Conservation (phyloP, 208 protist species). For the Leishmania turanica region DNA sequence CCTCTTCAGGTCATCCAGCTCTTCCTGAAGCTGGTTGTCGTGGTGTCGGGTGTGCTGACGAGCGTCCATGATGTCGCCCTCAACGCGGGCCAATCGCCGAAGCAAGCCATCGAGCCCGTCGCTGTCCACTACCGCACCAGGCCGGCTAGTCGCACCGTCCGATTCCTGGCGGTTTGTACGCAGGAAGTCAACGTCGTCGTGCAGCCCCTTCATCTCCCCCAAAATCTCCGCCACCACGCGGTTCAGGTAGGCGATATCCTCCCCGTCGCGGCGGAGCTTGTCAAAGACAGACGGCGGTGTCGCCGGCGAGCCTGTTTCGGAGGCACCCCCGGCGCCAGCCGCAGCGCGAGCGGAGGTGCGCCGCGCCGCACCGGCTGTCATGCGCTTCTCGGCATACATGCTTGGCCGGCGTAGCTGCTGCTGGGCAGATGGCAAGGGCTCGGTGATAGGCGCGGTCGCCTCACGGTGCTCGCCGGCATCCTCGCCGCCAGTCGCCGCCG, state of each 20-base stretch:
- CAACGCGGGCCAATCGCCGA: slow-evolving; percentile 31
- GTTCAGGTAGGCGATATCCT: slow-evolving; percentile 87
- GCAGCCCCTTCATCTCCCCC: slow-evolving; percentile 77
- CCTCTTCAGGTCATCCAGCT: slow-evolving; percentile 45
- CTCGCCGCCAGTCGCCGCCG: slow-evolving; percentile 22
- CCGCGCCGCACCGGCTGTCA: slow-evolving; percentile 16
- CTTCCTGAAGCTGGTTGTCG: slow-evolving; percentile 32
- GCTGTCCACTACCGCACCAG: not conserved
- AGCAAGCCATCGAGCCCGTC: slow-evolving; percentile 10
- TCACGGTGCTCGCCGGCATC: slow-evolving; percentile 30
- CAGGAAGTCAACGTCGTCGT: slow-evolving; percentile 74
- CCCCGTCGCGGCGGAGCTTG: slow-evolving; percentile 60
- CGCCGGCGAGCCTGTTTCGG: not conserved
- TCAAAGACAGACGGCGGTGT: slow-evolving; percentile 38
- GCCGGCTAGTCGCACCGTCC: not conserved
- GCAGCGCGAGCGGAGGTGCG: slow-evolving; percentile 10
- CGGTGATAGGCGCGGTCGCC: not conserved
- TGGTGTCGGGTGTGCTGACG: slow-evolving; percentile 28
- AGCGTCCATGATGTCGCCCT: slow-evolving; percentile 31
- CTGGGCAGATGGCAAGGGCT: not conserved
- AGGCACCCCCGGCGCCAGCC: not conserved
- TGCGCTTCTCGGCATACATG: slow-evolving; percentile 27
- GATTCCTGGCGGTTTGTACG: slow-evolving; percentile 26
- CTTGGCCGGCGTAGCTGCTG: slow-evolving; percentile 16
- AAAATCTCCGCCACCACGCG: slow-evolving; percentile 92